phyloP scores from a whole-genome alignment of 192 early-diverging fungal genomes.

The Paraglomus brasilianum region DNA sequence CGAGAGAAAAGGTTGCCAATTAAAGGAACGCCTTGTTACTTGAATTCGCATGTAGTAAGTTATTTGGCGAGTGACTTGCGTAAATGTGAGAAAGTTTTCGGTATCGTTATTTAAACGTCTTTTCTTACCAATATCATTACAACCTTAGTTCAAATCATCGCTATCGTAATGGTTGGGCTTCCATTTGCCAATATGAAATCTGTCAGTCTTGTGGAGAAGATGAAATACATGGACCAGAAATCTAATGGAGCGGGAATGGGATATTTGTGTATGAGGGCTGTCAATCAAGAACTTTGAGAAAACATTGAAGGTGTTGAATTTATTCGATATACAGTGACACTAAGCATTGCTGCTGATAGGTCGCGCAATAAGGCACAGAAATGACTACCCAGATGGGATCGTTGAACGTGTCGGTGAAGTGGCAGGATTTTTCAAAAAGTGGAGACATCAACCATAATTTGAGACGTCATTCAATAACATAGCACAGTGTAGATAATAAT shows the following conservation, averaged over 20 bases:
- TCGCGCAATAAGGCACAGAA: constrained; percentile 85
- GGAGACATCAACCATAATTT: neutral
- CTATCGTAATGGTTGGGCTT: constrained; percentile 85
- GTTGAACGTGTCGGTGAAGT: constrained; percentile 45
- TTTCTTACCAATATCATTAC: neutral
- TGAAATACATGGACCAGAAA: constrained; percentile 59
- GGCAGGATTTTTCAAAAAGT: constrained; percentile 47
- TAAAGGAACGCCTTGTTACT: too few species aligned
- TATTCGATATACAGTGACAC: neutral
- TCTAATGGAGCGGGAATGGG: constrained; percentile 52
- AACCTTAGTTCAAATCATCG: constrained; percentile 21
- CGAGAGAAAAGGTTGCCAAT: too few species aligned
- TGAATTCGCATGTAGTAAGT: too few species aligned
- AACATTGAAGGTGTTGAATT: neutral
- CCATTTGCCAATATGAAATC: constrained; percentile 82
- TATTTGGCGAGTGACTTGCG: too few species aligned
- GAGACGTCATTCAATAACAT: too few species aligned
- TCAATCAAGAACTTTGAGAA: constrained; percentile 81
- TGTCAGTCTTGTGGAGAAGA: constrained; percentile 72
- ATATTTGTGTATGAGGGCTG: constrained; percentile 88
- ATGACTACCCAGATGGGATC: constrained; percentile 76
- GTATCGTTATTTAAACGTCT: too few species aligned
- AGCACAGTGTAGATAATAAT: too few species aligned
- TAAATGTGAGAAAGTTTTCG: too few species aligned
- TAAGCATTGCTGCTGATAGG: constrained; percentile 45